Base-by-base conservation (phyloP, 2,329 filamentous ascomycete genomes). In the Colletotrichum sp. region DNA sequence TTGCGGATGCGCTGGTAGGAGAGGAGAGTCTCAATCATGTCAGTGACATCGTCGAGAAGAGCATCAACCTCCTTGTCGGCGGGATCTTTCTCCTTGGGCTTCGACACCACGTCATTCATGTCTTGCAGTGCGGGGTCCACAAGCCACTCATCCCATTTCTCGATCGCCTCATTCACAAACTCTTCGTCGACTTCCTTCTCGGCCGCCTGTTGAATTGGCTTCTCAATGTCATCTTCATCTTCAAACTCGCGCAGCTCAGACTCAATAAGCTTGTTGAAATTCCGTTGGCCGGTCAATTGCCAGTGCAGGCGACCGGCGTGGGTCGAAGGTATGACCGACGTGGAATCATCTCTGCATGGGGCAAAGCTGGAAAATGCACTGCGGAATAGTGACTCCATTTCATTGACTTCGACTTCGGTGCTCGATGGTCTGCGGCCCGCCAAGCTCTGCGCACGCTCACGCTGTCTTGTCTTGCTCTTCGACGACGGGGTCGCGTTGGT, bases 1-100 rank as follows among this genome's bases (percentile, higher is more conserved):
- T 95, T 94, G 75, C 94, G 93, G 81, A 95, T 96, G 77, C 94
- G 91, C 84, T 96, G 94, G 82, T 95, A 93, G 0, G 94, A 96
- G 24, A 94, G 89, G 12, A 96, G 86, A 3, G 94, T 95, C 82
- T 95, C 92, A 67, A 96, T 90, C 78, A 96, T 87, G 80, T 95
- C 94, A 3, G 93, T 94, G 38, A 96, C 93, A 59, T 95, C 93
- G 73, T 92, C 88, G 30, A 96, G 88, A 52, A 95, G 86, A 66
- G 75, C 75, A 18, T 75, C 75, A 21, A 66, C 65, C 34, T 73
- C 68, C 58, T 76, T 75, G 24, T 76, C 75, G 28, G 55, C 74
- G 21, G 55, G 28, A 10, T 75, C 55, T 55, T 71, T 67, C 26
- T 69, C 63, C 82, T 89, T 92, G 43, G 83, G 83, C 55, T 84